A percentile compares a stretch with the other conserved stretches of the same genome.
phyloP scores from a whole-genome alignment of 202 grass and related monocot species.

The Bolboschoenoplectus hybrid region DNA sequence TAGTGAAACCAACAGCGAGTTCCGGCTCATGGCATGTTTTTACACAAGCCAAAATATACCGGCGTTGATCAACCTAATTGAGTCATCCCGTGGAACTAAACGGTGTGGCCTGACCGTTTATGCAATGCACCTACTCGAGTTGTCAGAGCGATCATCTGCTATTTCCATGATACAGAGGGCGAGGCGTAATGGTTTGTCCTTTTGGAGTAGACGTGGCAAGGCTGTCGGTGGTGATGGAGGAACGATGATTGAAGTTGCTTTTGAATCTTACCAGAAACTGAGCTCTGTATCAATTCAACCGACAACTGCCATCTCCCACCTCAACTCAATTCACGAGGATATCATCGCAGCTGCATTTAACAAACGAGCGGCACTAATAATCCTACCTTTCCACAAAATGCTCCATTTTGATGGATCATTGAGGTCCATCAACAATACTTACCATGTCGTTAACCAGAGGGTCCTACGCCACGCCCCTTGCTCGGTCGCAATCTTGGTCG shows the following conservation, averaged over 20 bases:
- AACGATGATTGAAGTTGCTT: constrained; percentile 67
- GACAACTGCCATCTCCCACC: constrained; percentile 81
- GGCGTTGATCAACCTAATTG: constrained; percentile 75
- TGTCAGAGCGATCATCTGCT: constrained; percentile 74
- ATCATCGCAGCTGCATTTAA: constrained; percentile 55
- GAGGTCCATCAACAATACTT: constrained; percentile 52
- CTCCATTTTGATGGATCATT: constrained; percentile 63
- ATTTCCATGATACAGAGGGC: constrained; percentile 69
- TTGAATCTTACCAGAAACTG: constrained; percentile 80
- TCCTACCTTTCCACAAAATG: constrained; percentile 78
- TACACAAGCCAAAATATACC: constrained; percentile 64
- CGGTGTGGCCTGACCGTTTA: constrained; percentile 57
- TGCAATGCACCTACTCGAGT: constrained; percentile 86
- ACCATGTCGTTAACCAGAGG: constrained; percentile 75
- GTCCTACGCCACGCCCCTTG: constrained; percentile 75
- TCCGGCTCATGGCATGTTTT: constrained; percentile 78
- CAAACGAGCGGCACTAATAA: constrained; percentile 61
- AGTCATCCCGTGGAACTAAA: constrained; percentile 62
- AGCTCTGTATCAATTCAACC: constrained; percentile 58
- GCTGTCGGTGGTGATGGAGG: neutral
- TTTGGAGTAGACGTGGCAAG: constrained; percentile 60
- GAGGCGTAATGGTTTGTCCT: constrained; percentile 57
- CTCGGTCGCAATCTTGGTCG: constrained; percentile 70
- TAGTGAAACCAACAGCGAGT: constrained; percentile 46
- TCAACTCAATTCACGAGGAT: constrained; percentile 72